Percentiles rank a stretch among this genome's conserved stretches.
Conservation (phyloP, 345 rosid genomes). For the Brassica cretica region DNA sequence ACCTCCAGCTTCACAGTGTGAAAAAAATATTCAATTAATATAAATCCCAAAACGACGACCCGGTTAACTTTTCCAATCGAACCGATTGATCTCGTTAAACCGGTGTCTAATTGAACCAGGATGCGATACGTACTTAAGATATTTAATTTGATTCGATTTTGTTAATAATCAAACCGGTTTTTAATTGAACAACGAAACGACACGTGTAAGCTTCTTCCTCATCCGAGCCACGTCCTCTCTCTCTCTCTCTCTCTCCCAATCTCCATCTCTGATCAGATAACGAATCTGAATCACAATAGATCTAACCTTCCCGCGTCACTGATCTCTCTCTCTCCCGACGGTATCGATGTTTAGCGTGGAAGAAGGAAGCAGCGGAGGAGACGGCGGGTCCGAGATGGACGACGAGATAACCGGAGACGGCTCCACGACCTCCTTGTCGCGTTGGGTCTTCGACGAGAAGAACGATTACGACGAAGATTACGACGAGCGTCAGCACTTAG, state of each 20-base stretch:
- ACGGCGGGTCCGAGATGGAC: conserved; percentile 42
- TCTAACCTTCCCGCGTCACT: conserved; percentile 1
- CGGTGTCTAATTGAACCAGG: not conserved
- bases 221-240: conserved; percentile 23
- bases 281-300: conserved; percentile 34
- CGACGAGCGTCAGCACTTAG: conserved; percentile 39
- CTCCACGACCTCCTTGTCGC: conserved; percentile 73
- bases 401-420: conserved; percentile 48
- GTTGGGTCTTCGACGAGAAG: conserved; percentile 93
- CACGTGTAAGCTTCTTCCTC: conserved; percentile 38
- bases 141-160: not conserved
- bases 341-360: conserved; percentile 33
- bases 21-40: not conserved
- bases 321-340: not conserved
- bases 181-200: not conserved
- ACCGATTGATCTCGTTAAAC: not conserved
- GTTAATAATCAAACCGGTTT: not conserved
- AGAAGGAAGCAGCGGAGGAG: conserved; percentile 51
- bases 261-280: conserved; percentile 25
- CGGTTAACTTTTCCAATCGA: not conserved
- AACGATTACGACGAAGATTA: conserved; percentile 59
- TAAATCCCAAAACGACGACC: not conserved
- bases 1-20: not conserved
- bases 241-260: conserved; percentile 15
- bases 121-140: not conserved